phyloP scores from a whole-genome alignment of 257 asterid species.

The Pogostemon cablin region DNA sequence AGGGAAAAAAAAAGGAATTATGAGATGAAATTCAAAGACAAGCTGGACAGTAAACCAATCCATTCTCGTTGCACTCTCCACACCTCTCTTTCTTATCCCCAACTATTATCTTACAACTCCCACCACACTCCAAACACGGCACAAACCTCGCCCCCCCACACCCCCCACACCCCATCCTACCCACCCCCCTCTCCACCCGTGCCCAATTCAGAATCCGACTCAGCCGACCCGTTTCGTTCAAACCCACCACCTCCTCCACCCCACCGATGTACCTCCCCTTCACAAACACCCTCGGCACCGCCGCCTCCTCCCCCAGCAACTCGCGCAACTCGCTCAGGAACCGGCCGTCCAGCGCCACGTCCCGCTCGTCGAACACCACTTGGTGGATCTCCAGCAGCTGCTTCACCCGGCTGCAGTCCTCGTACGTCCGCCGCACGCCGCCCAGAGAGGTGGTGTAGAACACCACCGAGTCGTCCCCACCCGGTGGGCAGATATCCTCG shows the following conservation, averaged over 20 bases:
- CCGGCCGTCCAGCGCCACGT: slow-evolving; percentile 73
- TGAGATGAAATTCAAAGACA: slow-evolving; percentile 25
- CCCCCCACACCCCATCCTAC: slow-evolving; percentile 80
- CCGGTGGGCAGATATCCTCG: slow-evolving; percentile 77
- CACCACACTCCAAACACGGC: slow-evolving; percentile 84
- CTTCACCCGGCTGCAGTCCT: slow-evolving; percentile 70
- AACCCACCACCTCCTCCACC: slow-evolving; percentile 67
- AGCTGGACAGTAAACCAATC: slow-evolving; percentile 74
- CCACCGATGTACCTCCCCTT: slow-evolving; percentile 93
- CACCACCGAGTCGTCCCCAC: slow-evolving; percentile 70
- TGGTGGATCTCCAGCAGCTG: slow-evolving; percentile 67
- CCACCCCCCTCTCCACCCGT: slow-evolving; percentile 77
- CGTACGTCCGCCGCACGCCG: slow-evolving; percentile 85
- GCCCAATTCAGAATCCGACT: slow-evolving; percentile 83
- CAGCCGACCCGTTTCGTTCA: slow-evolving; percentile 72
- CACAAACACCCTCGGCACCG: slow-evolving; percentile 83
- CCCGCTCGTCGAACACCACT: slow-evolving; percentile 86
- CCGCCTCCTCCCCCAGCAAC: slow-evolving; percentile 55
- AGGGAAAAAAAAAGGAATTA: not conserved
- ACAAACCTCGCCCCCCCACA: slow-evolving; percentile 93
- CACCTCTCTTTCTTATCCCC: slow-evolving; percentile 57
- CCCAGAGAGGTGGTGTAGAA: slow-evolving; percentile 90
- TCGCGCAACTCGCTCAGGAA: slow-evolving; percentile 62
- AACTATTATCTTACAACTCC: slow-evolving; percentile 71
- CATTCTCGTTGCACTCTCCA: slow-evolving; percentile 87